Evolutionary conservation across 495 filamentous ascomycete genomes (phyloP).

Genomic region (Penicillium lagena): DNA sequence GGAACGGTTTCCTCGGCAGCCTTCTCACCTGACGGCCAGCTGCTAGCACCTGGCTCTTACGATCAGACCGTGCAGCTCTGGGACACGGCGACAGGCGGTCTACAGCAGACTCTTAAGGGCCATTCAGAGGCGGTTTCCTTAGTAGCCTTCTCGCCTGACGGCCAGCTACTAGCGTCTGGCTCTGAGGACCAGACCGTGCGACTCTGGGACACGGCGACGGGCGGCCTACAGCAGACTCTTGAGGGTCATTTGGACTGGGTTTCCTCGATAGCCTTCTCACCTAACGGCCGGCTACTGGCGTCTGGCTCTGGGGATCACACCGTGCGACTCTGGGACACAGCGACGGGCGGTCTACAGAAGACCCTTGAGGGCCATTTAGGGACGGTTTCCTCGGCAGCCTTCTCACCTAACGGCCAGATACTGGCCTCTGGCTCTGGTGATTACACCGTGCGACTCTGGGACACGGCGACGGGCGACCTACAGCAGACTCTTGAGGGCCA

Average conservation of each 20-base stretch:
- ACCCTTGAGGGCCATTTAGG: constrained; percentile 13
- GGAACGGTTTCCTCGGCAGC: constrained; percentile 6
- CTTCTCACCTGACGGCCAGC: constrained; percentile 12
- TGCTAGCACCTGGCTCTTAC: constrained; percentile 10
- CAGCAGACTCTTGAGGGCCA: constrained; percentile 14
- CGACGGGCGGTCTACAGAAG: constrained; percentile 10
- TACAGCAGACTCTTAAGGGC: constrained; percentile 9
- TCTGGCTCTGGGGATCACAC: constrained; percentile 19
- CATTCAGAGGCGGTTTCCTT: constrained; percentile 7
- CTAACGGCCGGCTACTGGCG: constrained; percentile 11
- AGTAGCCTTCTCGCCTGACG: constrained; percentile 19
- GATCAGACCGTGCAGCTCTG: constrained; percentile 13
- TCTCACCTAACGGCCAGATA: constrained; percentile 18
- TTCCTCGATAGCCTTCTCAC: constrained; percentile 14
- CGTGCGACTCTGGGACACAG: constrained; percentile 26
- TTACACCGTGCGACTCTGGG: constrained; percentile 23
- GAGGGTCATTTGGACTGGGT: constrained; percentile 8
- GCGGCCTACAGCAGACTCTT: constrained; percentile 5
- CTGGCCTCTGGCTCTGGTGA: constrained; percentile 25
- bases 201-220: constrained; percentile 25
- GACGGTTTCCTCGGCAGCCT: constrained; percentile 13
- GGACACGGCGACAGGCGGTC: constrained; percentile 15
- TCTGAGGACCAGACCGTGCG: constrained; percentile 23
- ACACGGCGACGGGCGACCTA: constrained; percentile 12
- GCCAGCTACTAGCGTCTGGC: constrained; percentile 16